Evolutionary conservation across 257 asterid genomes (phyloP).

Genomic region (Lycium barbarum): DNA sequence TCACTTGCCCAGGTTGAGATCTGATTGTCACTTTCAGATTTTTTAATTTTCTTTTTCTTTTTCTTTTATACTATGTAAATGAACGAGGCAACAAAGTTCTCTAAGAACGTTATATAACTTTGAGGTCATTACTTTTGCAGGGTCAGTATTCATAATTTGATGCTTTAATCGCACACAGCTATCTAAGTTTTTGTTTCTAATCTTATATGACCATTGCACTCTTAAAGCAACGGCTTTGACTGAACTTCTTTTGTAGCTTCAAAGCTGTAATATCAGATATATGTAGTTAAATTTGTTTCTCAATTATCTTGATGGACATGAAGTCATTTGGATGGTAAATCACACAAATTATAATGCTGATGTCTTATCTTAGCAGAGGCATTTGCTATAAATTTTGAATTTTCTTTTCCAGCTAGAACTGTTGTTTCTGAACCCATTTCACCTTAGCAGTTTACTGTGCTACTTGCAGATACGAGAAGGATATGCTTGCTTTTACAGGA

Average conservation of each 20-base stretch:
- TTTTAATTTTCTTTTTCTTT: too few relatives aligned
- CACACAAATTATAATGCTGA: not conserved
- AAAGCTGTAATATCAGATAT: not conserved
- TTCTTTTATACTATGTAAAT: not conserved
- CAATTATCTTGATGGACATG: slow-evolving; percentile 1
- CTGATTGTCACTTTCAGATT: too few relatives aligned
- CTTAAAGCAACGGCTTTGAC: not conserved
- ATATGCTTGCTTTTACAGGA: slow-evolving; percentile 98
- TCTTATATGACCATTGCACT: not conserved
- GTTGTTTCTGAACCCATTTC: slow-evolving; percentile 7
- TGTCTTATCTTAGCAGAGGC: slow-evolving; percentile 12
- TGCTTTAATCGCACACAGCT: slow-evolving; percentile 1
- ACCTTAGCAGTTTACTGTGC: slow-evolving; percentile 30
- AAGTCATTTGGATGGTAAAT: not conserved
- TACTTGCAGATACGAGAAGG: slow-evolving; percentile 87
- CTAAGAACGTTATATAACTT: not conserved
- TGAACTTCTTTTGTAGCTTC: not conserved
- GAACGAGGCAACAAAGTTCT: slow-evolving; percentile 13
- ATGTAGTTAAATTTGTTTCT: slow-evolving; percentile 15
- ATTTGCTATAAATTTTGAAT: not conserved
- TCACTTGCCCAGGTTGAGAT: too few relatives aligned
- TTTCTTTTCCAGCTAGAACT: slow-evolving; percentile 11
- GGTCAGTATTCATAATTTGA: slow-evolving; percentile 1
- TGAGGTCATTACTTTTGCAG: slow-evolving; percentile 14
- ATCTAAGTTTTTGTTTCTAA: not conserved